Evolutionary conservation across 2,329 filamentous ascomycete species (phyloP), one percentile per base, ranked within the genome.

Genomic region (Trichothecium roseum): DNA sequence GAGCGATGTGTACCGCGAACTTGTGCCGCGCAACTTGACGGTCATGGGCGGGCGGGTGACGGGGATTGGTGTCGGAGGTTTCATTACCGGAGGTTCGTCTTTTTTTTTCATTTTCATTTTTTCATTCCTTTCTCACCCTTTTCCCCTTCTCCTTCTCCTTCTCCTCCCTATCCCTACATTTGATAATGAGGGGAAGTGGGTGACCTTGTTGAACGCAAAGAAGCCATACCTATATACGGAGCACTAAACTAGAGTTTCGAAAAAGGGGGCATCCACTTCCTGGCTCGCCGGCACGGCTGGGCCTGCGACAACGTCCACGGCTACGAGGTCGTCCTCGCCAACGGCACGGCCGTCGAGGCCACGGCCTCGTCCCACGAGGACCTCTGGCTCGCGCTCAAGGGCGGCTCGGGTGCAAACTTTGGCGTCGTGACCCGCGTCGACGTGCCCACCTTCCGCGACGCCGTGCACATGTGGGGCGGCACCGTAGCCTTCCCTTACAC

Each of bases 291-390:
- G 20, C 44, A 49, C 18, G 52, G 52, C 17, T 50, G 48, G 42
- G 39, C 45, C 1, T 46, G 47, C 8, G 50, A 53, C 28, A 51
- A 51, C 16, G 48, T 56, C 1, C 27, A 46, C 17, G 54, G 54
- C 30, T 64, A 54, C 29, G 54, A 65, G 39, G 54, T 69, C n/a
- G 63, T 69, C 3, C 50, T 64, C 0, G 54, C 58, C 0, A 49
- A 52, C 24, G 61, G 65, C 3, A 38, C 42, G 1, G 51, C 68
- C 8, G 44, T 66, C 4, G 54, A 57, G 5, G 64, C 58, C 4
- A 62, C 54, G 12, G 42, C 43, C 1, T 31, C 42, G 1, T 39
- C 51, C 4, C 51, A 66, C 39, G 28, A 46, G 0, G 54, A 59
- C 35, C 48, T 61, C 2, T 58, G 53, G 42, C 50, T 50, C 45